Percentiles rank a stretch among this genome's conserved stretches.
phyloP scores from a whole-genome alignment of 2,329 filamentous ascomycete genomes.

The Pyrenophora tritici-repentis region DNA sequence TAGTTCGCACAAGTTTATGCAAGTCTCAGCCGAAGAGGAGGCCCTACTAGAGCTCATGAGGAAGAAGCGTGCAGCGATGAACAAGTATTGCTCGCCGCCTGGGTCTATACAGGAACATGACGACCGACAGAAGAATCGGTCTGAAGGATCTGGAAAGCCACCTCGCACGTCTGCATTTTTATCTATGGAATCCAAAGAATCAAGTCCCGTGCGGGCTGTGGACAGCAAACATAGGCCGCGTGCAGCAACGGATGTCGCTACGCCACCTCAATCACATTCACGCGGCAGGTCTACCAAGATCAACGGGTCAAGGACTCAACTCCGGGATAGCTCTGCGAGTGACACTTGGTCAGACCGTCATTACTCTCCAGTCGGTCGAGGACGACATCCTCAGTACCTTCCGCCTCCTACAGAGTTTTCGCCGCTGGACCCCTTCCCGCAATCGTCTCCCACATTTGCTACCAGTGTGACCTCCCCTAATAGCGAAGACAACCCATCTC shows the following conservation, averaged over 20 bases:
- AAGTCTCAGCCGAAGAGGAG: constrained; percentile 57
- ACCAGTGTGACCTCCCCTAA: constrained; percentile 37
- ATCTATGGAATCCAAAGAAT: constrained; percentile 32
- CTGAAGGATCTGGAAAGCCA: constrained; percentile 13
- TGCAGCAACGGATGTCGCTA: constrained; percentile 23
- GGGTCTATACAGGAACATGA: constrained; percentile 45
- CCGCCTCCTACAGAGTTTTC: constrained; percentile 36
- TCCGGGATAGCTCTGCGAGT: constrained; percentile 39
- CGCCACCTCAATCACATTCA: constrained; percentile 27
- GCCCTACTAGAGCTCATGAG: constrained; percentile 57
- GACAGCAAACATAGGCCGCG: constrained; percentile 24
- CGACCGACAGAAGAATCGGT: constrained; percentile 24
- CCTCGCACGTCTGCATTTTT: constrained; percentile 36
- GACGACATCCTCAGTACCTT: constrained; percentile 26
- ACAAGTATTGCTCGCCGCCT: constrained; percentile 46
- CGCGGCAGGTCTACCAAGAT: constrained; percentile 34
- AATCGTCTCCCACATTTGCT: constrained; percentile 31
- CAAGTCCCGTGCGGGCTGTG: constrained; percentile 27
- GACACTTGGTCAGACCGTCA: constrained; percentile 26
- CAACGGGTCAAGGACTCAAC: constrained; percentile 21
- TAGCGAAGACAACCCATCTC: constrained; percentile 38
- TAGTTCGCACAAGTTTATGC: constrained; percentile 49
- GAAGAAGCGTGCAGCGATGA: constrained; percentile 55
- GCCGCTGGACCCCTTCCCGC: constrained; percentile 39
- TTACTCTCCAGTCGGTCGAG: constrained; percentile 18